Evolutionary conservation across 805 yeast species (phyloP), one percentile per base, ranked within the genome.

Genomic region (Barnettozyma populi): DNA sequence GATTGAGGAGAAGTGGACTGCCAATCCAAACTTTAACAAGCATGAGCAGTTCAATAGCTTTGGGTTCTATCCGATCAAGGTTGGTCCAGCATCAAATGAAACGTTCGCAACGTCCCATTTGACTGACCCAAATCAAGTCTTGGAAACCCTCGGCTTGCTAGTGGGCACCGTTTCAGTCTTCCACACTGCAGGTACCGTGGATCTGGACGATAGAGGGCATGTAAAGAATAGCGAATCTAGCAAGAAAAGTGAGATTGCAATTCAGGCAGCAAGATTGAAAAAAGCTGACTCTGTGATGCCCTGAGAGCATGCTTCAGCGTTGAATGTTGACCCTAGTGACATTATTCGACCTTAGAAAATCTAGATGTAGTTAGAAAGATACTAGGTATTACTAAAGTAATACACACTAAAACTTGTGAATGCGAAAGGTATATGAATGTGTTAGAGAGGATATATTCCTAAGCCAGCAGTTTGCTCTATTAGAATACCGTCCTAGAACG

Each of bases 1-100:
- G 2, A 79, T 87, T 55, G 89, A 84, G 57, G 59, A 62, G 2
- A 56, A 60, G n/a, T 80, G 85, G 84, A 68, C 66, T 50, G 52
- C 61, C 13, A 61, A 72, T 18, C 64, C 66, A 16, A 63, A 62
- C 9, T 63, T 69, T 2, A 67, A 69, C 7, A 63, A 70, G 36
- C 66, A 64, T 47, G 77, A 80, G 56, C 56, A 63, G n/a, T 72
- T 70, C 57, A 79, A 76, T 27, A 62, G 73, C 41, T 77, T 77
- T 63, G 86, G 92, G 14, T 69, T 90, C 43, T 86, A 80, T 62
- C 90, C 97, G 0, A 90, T 88, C 29, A 87, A 95, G 20, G 95
- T 90, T 41, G 97, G 97, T 0, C 95, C 97, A 4, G 92, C 96
- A 0, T 81, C 89, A 9, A 90, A 90, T 64, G 74, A 78, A 54